phyloP scores from a whole-genome alignment of 495 filamentous ascomycete species.

The Tetracladium marchalianum region DNA sequence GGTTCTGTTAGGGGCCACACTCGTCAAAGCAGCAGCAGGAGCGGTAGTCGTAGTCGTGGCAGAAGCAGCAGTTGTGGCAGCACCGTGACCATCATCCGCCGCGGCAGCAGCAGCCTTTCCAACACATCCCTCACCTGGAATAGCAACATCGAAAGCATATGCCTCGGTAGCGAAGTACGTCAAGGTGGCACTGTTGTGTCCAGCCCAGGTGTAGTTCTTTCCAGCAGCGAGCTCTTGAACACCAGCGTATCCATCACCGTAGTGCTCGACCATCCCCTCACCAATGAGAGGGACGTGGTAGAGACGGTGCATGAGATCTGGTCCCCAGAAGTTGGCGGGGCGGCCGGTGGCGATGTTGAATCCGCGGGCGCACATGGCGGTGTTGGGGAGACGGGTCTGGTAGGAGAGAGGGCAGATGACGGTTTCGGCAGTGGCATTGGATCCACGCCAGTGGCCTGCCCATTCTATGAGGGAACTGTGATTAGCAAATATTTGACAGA shows the following conservation, averaged over 20 bases:
- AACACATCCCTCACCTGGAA: slow-evolving; percentile 42
- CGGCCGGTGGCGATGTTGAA: slow-evolving; percentile 34
- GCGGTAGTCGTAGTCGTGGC: slow-evolving; percentile 3
- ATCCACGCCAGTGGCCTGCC: slow-evolving; percentile 50
- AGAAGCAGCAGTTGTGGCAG: neutral
- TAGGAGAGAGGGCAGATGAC: slow-evolving; percentile 52
- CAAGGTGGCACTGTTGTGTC: slow-evolving; percentile 41
- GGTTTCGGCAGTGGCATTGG: slow-evolving; percentile 46
- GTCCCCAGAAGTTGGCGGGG: slow-evolving; percentile 45
- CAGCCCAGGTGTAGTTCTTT: slow-evolving; percentile 18
- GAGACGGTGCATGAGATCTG: slow-evolving; percentile 47
- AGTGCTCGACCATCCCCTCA: slow-evolving; percentile 46
- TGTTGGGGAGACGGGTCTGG: slow-evolving; percentile 34
- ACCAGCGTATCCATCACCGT: slow-evolving; percentile 39
- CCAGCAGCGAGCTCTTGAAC: slow-evolving; percentile 31
- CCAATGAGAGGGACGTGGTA: slow-evolving; percentile 43
- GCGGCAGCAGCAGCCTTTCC: slow-evolving; percentile 18
- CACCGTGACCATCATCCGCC: neutral
- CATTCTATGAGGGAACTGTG: slow-evolving; percentile 26
- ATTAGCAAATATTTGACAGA: neutral
- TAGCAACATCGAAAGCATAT: slow-evolving; percentile 42
- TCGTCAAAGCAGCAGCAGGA: slow-evolving; percentile 5
- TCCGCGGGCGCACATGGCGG: slow-evolving; percentile 41
- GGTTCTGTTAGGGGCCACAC: neutral
- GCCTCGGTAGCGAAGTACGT: slow-evolving; percentile 50